Evolutionary conservation across 805 yeast genomes (phyloP).

Genomic region (Suhomyces emberorum): DNA sequence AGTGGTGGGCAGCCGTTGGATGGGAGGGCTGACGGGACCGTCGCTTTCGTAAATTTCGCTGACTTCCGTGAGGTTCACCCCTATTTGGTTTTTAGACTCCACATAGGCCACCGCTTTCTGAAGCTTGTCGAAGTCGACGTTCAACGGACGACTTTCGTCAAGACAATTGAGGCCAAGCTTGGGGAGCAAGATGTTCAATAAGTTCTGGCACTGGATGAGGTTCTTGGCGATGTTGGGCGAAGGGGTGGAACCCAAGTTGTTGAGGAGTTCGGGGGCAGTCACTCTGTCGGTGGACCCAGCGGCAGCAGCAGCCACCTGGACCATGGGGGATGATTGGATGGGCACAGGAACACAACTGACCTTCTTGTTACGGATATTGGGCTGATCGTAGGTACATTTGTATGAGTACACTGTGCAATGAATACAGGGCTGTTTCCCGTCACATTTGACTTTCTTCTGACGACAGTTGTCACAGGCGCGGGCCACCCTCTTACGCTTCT

Average conservation of each 20-base stretch:
- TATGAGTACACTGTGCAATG: conserved; percentile 86
- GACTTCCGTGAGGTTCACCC: conserved; percentile 15
- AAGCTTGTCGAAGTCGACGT: conserved; percentile 34
- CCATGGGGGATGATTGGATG: conserved; percentile 19
- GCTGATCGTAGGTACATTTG: conserved; percentile 82
- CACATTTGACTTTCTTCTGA: conserved; percentile 74
- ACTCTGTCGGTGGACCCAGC: conserved; percentile 8
- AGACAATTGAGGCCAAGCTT: conserved; percentile 31
- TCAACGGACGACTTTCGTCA: conserved; percentile 23
- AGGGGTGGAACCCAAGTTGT: neutral
- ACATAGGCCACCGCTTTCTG: conserved; percentile 23
- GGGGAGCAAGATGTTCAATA: conserved; percentile 34
- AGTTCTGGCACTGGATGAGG: conserved; percentile 29
- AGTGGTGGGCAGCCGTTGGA: conserved; percentile 6
- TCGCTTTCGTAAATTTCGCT: conserved; percentile 7
- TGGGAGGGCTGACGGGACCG: conserved; percentile 1
- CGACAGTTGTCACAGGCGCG: conserved; percentile 78
- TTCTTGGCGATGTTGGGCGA: conserved; percentile 15
- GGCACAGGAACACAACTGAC: conserved; percentile 29
- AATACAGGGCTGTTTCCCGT: conserved; percentile 73
- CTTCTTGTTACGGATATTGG: conserved; percentile 54
- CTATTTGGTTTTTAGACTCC: conserved; percentile 1
- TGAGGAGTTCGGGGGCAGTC: conserved; percentile 11
- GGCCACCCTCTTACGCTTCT: conserved; percentile 61
- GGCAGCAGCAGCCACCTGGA: conserved; percentile 13